phyloP scores from a whole-genome alignment of 169 alveolate genomes.

The Eimeria falciformis region DNA sequence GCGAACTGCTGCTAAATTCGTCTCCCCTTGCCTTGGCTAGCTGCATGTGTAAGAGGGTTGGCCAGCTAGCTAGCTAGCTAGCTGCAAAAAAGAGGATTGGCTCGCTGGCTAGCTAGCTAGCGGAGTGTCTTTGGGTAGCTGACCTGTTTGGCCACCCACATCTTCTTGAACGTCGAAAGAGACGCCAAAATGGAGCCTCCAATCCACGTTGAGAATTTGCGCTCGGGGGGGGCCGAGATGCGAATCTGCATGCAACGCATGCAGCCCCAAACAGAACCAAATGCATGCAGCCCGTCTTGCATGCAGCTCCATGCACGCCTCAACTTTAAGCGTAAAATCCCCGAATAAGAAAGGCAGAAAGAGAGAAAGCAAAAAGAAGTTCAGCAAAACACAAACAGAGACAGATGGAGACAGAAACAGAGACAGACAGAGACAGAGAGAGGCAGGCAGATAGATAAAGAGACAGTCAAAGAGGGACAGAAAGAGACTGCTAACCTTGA shows the following conservation, averaged over 20 bases:
- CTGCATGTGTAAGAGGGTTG: not conserved
- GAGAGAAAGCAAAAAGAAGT: too few species aligned
- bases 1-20: too few species aligned
- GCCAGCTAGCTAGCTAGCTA: not conserved
- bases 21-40: not conserved
- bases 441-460: too few species aligned
- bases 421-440: too few species aligned
- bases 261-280: too few species aligned
- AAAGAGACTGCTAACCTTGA: conserved; percentile 37
- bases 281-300: not conserved
- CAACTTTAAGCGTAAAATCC: not conserved
- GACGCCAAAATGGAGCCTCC: conserved; percentile 97
- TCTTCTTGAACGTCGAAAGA: conserved; percentile 94
- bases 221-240: conserved; percentile 96
- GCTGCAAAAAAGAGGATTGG: not conserved
- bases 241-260: conserved; percentile 60
- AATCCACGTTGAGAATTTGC: conserved; percentile 97
- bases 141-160: conserved; percentile 96
- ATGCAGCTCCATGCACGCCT: not conserved
- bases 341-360: not conserved
- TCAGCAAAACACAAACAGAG: too few species aligned
- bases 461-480: too few species aligned
- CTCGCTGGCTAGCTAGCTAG: not conserved
- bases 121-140: not conserved
- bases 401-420: too few species aligned